phyloP scores from a whole-genome alignment of 192 early-diverging fungal genomes.

The Backusella morwellensis region DNA sequence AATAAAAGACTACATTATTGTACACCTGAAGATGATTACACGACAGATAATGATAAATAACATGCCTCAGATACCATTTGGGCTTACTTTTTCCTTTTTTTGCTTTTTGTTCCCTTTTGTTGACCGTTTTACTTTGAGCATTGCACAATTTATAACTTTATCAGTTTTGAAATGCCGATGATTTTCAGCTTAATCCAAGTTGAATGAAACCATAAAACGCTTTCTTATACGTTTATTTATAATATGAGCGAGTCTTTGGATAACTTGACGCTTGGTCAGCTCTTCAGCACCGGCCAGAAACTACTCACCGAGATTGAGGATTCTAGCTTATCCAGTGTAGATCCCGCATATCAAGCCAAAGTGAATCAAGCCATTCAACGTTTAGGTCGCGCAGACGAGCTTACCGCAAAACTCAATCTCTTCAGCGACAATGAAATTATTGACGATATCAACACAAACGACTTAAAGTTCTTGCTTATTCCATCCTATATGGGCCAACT shows the following conservation, averaged over 20 bases:
- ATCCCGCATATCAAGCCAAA: conserved; percentile 45
- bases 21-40: not conserved
- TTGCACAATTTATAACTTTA: not conserved
- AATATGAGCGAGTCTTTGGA: conserved; percentile 13
- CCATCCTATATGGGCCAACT: conserved; percentile 60
- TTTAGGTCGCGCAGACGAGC: conserved; percentile 42
- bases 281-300: conserved; percentile 26
- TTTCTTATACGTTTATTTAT: not conserved
- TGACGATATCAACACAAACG: conserved; percentile 83
- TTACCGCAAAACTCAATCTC: conserved; percentile 61
- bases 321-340: conserved; percentile 41
- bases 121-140: not conserved
- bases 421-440: conserved; percentile 87
- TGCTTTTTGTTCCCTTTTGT: not conserved
- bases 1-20: not conserved
- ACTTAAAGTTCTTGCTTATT: conserved; percentile 66
- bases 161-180: not conserved
- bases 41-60: not conserved
- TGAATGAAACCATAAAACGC: not conserved
- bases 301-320: conserved; percentile 37
- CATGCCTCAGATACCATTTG: not conserved
- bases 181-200: not conserved
- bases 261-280: conserved; percentile 30
- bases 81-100: not conserved
- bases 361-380: conserved; percentile 46